phyloP scores from a whole-genome alignment of 1,284 basidiomycete species.

The Cryptococcus hybrid region DNA sequence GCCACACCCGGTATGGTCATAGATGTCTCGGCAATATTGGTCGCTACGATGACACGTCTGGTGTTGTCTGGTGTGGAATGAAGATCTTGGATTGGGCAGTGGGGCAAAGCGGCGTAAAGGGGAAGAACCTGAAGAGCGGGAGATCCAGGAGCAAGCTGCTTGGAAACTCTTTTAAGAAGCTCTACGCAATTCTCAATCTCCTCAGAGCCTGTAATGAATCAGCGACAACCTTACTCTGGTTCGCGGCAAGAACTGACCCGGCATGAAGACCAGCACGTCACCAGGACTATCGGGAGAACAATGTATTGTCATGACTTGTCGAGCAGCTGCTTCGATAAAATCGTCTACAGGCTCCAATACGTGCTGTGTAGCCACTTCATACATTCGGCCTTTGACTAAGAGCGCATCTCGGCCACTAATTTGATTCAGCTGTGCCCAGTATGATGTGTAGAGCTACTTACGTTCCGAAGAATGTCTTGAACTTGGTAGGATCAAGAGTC shows the following conservation, averaged over 20 bases:
- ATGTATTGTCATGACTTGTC: slow-evolving; percentile 90
- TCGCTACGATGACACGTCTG: slow-evolving; percentile 88
- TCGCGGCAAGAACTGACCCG: slow-evolving; percentile 49
- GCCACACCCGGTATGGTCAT: slow-evolving; percentile 96
- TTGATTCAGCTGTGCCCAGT: not conserved
- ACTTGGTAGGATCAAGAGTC: slow-evolving; percentile 91
- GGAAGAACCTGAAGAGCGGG: slow-evolving; percentile 67
- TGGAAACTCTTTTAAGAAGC: slow-evolving; percentile 65
- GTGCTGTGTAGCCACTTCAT: slow-evolving; percentile 82
- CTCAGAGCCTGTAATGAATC: slow-evolving; percentile 67
- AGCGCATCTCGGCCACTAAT: slow-evolving; percentile 57
- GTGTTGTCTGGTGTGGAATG: slow-evolving; percentile 62
- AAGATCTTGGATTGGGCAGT: slow-evolving; percentile 79
- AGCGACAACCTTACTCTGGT: not conserved
- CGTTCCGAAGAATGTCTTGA: slow-evolving; percentile 82
- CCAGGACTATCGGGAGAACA: slow-evolving; percentile 64
- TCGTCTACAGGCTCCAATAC: slow-evolving; percentile 71
- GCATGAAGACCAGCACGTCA: slow-evolving; percentile 91
- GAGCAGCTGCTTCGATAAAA: slow-evolving; percentile 84
- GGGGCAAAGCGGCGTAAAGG: slow-evolving; percentile 82
- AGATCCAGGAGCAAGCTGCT: slow-evolving; percentile 58
- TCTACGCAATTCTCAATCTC: slow-evolving; percentile 88
- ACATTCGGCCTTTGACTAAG: slow-evolving; percentile 89
- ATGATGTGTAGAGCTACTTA: slow-evolving; percentile 49
- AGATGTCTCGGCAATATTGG: slow-evolving; percentile 97